Evolutionary conservation across 2,329 filamentous ascomycete species (phyloP).

Genomic region (Penicillium italicum): DNA sequence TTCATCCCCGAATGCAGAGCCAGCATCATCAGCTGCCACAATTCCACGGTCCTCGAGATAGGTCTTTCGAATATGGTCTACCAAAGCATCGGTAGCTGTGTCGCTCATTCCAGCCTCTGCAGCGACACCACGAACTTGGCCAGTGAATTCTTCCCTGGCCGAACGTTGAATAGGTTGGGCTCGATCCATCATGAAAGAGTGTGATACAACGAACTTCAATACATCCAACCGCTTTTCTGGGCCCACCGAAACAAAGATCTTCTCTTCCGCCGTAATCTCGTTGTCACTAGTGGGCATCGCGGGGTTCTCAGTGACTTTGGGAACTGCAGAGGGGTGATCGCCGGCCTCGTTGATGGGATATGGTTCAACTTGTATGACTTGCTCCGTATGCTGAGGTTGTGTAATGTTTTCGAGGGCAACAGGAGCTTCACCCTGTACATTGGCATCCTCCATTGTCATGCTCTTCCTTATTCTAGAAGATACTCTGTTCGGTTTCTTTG

Average conservation of each 20-base stretch:
- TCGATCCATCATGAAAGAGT: background rate
- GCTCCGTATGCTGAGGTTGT: too few relatives aligned
- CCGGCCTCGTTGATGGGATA: background rate
- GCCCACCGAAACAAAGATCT: background rate
- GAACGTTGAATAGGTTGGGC: background rate
- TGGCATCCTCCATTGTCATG: background rate
- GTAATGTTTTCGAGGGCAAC: background rate
- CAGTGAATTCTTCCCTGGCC: slow-evolving; percentile 11
- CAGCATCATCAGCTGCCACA: background rate
- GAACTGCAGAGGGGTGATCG: background rate
- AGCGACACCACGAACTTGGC: slow-evolving; percentile 19
- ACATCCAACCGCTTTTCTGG: background rate
- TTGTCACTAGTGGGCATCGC: background rate
- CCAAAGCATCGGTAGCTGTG: slow-evolving; percentile 10
- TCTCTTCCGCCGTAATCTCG: background rate
- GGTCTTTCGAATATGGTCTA: slow-evolving; percentile 21
- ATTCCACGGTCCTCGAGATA: slow-evolving; percentile 20
- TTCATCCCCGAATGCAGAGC: slow-evolving; percentile 23
- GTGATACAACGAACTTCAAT: background rate
- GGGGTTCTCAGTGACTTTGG: background rate
- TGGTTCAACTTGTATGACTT: background rate
- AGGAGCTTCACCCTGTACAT: background rate
- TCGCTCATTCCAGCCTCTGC: slow-evolving; percentile 15
- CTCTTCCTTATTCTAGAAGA: background rate
- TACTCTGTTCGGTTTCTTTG: background rate